These are phyloP conservation scores for Populus deltoides DNA, from an alignment of 345 rosid species.

Conservation along the genomic window DNA sequence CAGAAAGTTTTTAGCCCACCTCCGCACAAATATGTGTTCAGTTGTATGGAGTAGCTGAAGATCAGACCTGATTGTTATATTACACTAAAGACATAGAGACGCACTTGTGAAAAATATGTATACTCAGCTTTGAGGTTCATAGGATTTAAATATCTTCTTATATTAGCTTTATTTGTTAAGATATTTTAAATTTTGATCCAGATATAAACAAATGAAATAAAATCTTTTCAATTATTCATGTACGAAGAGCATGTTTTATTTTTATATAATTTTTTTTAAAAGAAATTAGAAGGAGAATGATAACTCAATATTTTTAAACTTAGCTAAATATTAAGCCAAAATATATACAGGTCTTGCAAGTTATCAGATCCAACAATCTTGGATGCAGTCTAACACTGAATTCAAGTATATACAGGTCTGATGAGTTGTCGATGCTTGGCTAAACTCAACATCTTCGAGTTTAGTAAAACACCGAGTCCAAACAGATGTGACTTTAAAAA, in stretches of 20 bases:
- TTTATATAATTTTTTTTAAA: no score
- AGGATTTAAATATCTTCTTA: neutral
- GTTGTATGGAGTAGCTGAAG: neutral
- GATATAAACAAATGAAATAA: no score
- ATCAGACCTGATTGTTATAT: neutral
- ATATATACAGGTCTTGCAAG: no score
- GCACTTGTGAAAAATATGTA: neutral
- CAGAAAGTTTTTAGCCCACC: conserved; percentile 8
- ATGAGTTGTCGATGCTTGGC: fast-evolving
- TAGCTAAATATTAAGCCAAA: no score
- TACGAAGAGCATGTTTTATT: no score
- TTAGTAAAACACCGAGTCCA: fast-evolving
- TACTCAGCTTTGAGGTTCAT: neutral
- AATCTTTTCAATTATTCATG: no score
- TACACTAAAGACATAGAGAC: neutral
- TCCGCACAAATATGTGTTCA: neutral
- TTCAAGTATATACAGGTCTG: fast-evolving
- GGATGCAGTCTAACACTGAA: fast-evolving
- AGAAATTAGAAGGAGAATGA: fast-evolving
- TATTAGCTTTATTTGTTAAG: no score
- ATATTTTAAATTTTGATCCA: no score
- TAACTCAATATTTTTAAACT: no score
- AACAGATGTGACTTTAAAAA: fast-evolving
- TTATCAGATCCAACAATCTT: no score
- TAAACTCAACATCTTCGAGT: fast-evolving